Conservation (phyloP, 306 rosid species). For the Mucuna pruriens region DNA sequence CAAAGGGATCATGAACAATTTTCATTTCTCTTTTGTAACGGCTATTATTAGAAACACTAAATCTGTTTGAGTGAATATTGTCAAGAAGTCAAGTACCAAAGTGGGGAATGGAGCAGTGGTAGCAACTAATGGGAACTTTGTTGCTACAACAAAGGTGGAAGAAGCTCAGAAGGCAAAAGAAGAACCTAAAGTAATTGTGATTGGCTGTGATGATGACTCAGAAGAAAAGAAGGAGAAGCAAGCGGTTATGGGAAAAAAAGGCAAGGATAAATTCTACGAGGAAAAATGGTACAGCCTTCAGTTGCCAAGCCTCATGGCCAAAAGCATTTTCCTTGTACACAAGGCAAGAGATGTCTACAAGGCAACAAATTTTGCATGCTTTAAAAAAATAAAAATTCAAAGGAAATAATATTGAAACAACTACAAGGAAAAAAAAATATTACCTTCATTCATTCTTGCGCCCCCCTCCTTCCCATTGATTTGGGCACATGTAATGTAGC, state of each 20-base stretch:
- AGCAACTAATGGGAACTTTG: slow-evolving; percentile 13
- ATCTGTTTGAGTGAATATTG: neutral
- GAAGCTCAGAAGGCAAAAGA: slow-evolving; percentile 37
- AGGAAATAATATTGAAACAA: no score
- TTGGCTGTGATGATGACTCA: slow-evolving; percentile 60
- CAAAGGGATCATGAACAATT: neutral
- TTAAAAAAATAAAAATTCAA: no score
- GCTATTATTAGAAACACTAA: neutral
- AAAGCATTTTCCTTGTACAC: no score
- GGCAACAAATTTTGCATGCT: no score
- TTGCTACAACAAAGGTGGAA: slow-evolving; percentile 41
- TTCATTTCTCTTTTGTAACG: neutral
- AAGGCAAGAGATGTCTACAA: no score
- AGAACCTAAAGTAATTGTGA: slow-evolving; percentile 43
- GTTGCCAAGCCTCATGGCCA: no score
- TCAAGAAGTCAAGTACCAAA: slow-evolving; percentile 51
- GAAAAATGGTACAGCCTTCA: slow-evolving; percentile 59
- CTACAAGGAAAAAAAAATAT: no score
- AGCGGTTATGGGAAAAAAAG: slow-evolving; percentile 39
- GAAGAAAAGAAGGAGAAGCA: slow-evolving; percentile 37
- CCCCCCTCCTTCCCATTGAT: no score
- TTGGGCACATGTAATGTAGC: no score
- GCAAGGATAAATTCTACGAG: slow-evolving; percentile 34
- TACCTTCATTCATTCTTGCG: no score
- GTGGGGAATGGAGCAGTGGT: slow-evolving; percentile 26